Base-by-base conservation (phyloP, 2,329 filamentous ascomycete species). In the Sclerotinia subarctica region DNA sequence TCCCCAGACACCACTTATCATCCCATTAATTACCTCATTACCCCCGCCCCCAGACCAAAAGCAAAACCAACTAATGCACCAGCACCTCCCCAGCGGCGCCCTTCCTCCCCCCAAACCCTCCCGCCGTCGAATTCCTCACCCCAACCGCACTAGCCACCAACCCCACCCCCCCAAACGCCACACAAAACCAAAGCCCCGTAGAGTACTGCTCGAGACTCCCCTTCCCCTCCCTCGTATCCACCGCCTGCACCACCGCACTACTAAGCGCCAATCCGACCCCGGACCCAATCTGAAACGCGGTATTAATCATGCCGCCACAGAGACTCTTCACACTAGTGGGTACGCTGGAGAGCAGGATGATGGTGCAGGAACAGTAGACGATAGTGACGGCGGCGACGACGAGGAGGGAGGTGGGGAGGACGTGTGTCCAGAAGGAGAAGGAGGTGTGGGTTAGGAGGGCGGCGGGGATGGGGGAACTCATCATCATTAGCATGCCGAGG, bases 331-430 rank as follows among this genome's bases (percentile, higher is more conserved):
- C 79, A 38, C 80, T 77, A 10, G 78, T 73, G 0, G 80, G 80
- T 1, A 81, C 80, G 47, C 76, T 79, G 0, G 76, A 76, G 21
- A 81, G 63, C 5, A 81, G 76, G 4, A 79, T 76, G 1, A 79
- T 79, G n/a, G 78, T 81, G 6, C 79, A 79, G 1, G 79, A 80
- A 35, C 79, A 78, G 66, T 80, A 81, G 5, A 79, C 78, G 21
- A 81, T 77, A 0, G 78, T 80, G 7, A 80, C 77, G 3, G 78
- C 79, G 0, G 77, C 75, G 6, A 81, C 79, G 53, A 79, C 78
- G 57, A 81, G 58, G 10, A 67, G 44, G 1, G 57, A 60, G 5
- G 66, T 67, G 10, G 66, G 66, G 1, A 67, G 56, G 2, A 67
- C 51, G 29, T 67, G 66, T 0, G 56, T 19, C 57, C 58, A 67